A percentile compares a stretch with the other conserved stretches of the same genome.
Conservation (phyloP, 345 rosid species). For the Raphanus raphanistrum region DNA sequence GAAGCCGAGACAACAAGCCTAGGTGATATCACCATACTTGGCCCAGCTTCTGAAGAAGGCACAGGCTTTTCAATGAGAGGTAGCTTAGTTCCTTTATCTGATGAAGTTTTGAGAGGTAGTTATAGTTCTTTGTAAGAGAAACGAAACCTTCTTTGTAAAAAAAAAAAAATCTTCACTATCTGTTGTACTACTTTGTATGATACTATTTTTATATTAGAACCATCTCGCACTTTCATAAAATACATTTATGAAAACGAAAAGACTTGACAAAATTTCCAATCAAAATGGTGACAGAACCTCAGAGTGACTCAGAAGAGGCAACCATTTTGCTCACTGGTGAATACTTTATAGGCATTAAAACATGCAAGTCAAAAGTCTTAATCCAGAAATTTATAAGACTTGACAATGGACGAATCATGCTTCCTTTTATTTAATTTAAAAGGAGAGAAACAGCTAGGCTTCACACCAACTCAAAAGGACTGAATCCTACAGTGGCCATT, state of each 20-base stretch:
- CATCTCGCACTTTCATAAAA: no score
- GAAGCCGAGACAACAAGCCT: constrained; percentile 65
- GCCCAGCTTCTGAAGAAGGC: constrained; percentile 36
- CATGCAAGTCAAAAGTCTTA: no score
- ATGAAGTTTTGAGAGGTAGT: constrained; percentile 32
- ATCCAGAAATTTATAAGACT: no score
- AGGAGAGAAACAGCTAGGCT: not conserved
- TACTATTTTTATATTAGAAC: no score
- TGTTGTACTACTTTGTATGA: no score
- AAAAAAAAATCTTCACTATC: no score
- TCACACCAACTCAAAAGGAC: not conserved
- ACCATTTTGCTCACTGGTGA: constrained; percentile 25
- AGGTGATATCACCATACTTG: constrained; percentile 44
- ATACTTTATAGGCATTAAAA: no score
- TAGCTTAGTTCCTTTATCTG: constrained; percentile 40
- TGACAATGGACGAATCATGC: not conserved
- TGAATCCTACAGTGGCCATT: not conserved
- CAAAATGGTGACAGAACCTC: constrained; percentile 31
- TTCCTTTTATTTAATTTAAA: no score
- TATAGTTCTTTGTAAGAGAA: no score
- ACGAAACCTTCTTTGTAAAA: no score
- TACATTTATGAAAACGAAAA: no score
- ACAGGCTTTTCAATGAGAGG: constrained; percentile 42
- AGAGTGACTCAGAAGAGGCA: constrained; percentile 26
- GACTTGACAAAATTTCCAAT: constrained; percentile 6